Evolutionary conservation across 106 monocot species (phyloP).

Genomic region (Dioscorea alata): DNA sequence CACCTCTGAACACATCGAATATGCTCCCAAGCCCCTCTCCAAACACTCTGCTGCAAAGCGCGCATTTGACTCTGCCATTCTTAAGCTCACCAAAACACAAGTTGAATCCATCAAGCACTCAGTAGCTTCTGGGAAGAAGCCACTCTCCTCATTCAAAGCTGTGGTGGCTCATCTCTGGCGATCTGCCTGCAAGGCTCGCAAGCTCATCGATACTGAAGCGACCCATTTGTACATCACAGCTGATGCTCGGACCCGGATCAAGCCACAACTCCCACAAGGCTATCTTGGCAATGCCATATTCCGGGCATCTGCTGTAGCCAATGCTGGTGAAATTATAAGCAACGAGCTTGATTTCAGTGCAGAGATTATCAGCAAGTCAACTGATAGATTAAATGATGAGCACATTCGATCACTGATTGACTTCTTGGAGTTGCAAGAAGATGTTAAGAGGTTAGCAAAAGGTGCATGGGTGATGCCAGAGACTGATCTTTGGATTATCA

Average conservation of each 20-base stretch:
- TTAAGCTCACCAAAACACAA: slow-evolving; percentile 34
- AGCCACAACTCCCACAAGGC: slow-evolving; percentile 32
- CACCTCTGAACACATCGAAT: slow-evolving; percentile 29
- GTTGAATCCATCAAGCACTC: slow-evolving; percentile 19
- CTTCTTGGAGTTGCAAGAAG: slow-evolving; percentile 26
- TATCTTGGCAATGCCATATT: slow-evolving; percentile 54
- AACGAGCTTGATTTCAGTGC: slow-evolving; percentile 11
- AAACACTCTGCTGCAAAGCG: neutral
- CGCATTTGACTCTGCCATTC: slow-evolving; percentile 14
- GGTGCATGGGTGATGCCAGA: slow-evolving; percentile 4
- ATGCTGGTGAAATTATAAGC: slow-evolving; percentile 17
- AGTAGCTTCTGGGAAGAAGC: neutral
- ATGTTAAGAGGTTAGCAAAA: slow-evolving; percentile 9
- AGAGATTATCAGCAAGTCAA: slow-evolving; percentile 15
- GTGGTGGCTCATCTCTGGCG: slow-evolving; percentile 51
- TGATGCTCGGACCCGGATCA: slow-evolving; percentile 29
- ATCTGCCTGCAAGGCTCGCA: slow-evolving; percentile 41
- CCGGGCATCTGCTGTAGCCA: slow-evolving; percentile 9
- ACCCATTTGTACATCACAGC: slow-evolving; percentile 36
- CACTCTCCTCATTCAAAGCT: slow-evolving; percentile 36
- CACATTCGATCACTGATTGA: slow-evolving; percentile 36
- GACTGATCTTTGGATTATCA: slow-evolving; percentile 27
- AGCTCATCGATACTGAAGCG: slow-evolving; percentile 7
- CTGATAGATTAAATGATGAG: slow-evolving; percentile 15
- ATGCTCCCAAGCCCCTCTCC: slow-evolving; percentile 3